These are phyloP conservation scores for Rhizopus microsporus DNA, from an alignment of 371 early-diverging fungal species.

Conservation along the genomic window DNA sequence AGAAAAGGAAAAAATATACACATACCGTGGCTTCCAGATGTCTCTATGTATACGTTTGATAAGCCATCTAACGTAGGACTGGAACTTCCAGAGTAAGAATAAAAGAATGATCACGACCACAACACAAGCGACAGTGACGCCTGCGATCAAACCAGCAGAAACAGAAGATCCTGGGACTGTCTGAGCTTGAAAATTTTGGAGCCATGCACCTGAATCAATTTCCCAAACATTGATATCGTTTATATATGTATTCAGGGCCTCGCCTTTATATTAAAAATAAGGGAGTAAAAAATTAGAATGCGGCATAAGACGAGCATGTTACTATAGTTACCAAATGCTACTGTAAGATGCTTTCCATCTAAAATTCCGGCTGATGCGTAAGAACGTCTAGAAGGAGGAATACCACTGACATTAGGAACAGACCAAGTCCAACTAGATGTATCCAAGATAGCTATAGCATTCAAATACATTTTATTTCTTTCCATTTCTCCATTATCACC, in stretches of 20 bases:
- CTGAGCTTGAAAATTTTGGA: constrained; percentile 28
- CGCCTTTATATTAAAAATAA: constrained; percentile 19
- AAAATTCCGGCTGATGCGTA: constrained; percentile 42
- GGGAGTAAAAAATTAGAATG: not conserved
- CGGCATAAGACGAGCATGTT: not conserved
- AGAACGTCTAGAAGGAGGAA: constrained; percentile 44
- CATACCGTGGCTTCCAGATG: constrained; percentile 51
- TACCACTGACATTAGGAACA: constrained; percentile 30
- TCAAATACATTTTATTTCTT: constrained; percentile 30
- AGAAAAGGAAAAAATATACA: not conserved
- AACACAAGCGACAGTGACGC: constrained; percentile 41
- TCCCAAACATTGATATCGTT: constrained; percentile 48
- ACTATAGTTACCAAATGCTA: constrained; percentile 42
- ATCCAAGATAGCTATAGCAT: constrained; percentile 37
- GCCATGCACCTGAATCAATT: constrained; percentile 26
- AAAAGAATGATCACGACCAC: constrained; percentile 35
- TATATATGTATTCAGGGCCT: constrained; percentile 36
- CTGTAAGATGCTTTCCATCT: constrained; percentile 33
- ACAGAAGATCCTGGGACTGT: constrained; percentile 17
- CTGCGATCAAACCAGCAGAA: constrained; percentile 46
- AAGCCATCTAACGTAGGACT: constrained; percentile 39
- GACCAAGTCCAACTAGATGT: constrained; percentile 49
- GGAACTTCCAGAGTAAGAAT: constrained; percentile 50
- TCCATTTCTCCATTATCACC: constrained; percentile 31
- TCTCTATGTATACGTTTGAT: constrained; percentile 41